phyloP scores from a whole-genome alignment of 2,329 filamentous ascomycete species.

The Clarireedia monteithiana region DNA sequence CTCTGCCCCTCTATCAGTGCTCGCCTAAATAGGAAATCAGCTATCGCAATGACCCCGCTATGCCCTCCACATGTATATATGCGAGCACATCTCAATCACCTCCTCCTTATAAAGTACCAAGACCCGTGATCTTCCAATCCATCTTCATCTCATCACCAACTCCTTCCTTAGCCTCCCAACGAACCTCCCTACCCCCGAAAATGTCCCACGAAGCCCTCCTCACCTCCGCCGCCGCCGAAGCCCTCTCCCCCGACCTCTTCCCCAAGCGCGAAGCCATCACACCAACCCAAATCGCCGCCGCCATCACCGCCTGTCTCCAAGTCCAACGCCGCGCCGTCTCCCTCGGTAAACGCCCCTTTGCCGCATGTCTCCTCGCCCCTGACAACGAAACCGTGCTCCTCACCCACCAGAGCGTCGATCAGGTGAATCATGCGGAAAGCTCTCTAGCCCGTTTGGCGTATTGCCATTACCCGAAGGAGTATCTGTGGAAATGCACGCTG shows the following conservation, averaged over 20 bases:
- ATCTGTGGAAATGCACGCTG: slow-evolving; percentile 41
- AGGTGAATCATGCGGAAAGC: slow-evolving; percentile 44
- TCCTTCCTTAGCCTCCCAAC: neutral
- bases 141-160: too few relatives aligned
- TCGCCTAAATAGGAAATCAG: neutral
- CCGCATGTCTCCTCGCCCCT: slow-evolving; percentile 39
- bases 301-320: slow-evolving; percentile 32
- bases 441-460: slow-evolving; percentile 42
- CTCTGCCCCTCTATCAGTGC: neutral
- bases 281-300: slow-evolving; percentile 33
- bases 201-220: slow-evolving; percentile 25
- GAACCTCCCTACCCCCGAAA: neutral
- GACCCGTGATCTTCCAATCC: neutral
- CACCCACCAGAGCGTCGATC: slow-evolving; percentile 42
- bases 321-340: slow-evolving; percentile 37
- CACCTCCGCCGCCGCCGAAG: slow-evolving; percentile 18
- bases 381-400: slow-evolving; percentile 42
- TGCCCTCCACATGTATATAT: too few relatives aligned
- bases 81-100: too few relatives aligned
- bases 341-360: slow-evolving; percentile 42
- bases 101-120: too few relatives aligned
- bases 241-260: slow-evolving; percentile 28
- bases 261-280: slow-evolving; percentile 32
- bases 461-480: slow-evolving; percentile 39
- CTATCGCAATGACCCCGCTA: neutral